A percentile compares a stretch with the other conserved stretches of the same genome.
These are phyloP conservation scores for Hypomontagnella monticulosa DNA, from an alignment of 495 filamentous ascomycete species.

Conservation along the genomic window DNA sequence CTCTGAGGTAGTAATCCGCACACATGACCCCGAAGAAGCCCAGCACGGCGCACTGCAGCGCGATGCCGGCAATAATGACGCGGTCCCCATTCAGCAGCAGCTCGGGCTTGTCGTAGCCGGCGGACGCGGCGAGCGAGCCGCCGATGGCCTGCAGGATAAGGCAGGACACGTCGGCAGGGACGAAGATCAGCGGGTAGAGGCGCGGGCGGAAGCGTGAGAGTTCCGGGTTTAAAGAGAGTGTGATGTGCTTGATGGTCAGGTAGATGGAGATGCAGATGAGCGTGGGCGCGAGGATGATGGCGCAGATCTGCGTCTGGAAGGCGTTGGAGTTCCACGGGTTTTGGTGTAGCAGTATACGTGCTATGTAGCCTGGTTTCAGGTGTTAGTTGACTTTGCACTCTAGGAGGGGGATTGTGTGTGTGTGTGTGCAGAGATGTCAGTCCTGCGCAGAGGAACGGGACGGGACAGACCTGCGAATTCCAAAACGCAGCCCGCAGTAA, in stretches of 20 bases:
- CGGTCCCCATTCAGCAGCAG: conserved; percentile 63
- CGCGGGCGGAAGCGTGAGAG: conserved; percentile 66
- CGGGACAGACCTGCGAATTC: conserved; percentile 49
- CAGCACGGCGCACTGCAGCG: conserved; percentile 74
- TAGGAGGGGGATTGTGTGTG: neutral
- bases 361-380: conserved; percentile 62
- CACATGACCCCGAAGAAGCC: conserved; percentile 62
- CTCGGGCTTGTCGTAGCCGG: conserved; percentile 49
- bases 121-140: conserved; percentile 67
- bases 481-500: conserved; percentile 57
- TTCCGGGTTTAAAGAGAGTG: conserved; percentile 62
- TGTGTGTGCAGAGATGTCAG: neutral
- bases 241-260: conserved; percentile 72
- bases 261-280: conserved; percentile 74
- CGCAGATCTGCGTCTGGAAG: conserved; percentile 75
- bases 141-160: conserved; percentile 71
- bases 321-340: conserved; percentile 69
- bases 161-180: conserved; percentile 71
- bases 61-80: conserved; percentile 76
- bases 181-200: conserved; percentile 71
- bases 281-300: conserved; percentile 72
- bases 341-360: conserved; percentile 64
- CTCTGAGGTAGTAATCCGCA: conserved; percentile 60
- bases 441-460: neutral
- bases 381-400: neutral